Percentiles rank a stretch among this genome's conserved stretches.
Conservation (phyloP, 2,329 filamentous ascomycete species). For the Talaromyces albobiverticillius region DNA sequence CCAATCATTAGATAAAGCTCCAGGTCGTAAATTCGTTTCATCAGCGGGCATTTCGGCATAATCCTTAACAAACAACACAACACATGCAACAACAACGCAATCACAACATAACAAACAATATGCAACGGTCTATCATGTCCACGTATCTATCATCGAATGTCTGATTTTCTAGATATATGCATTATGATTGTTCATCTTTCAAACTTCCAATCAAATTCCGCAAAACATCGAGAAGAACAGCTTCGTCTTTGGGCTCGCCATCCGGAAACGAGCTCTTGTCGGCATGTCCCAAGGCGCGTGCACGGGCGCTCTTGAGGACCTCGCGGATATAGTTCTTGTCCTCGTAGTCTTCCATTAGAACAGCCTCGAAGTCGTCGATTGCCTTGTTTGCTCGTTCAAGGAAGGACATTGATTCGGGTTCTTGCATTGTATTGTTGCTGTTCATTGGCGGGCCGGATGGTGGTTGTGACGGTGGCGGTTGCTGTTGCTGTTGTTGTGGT, state of each 20-base stretch:
- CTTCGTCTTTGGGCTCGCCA: constrained; percentile 43
- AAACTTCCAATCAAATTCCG: constrained; percentile 38
- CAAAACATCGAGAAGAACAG: constrained; percentile 41
- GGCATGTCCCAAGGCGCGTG: constrained; percentile 37
- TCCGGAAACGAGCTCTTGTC: constrained; percentile 42
- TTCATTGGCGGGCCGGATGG: constrained; percentile 24
- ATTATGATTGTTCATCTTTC: constrained; percentile 24
- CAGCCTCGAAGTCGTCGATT: constrained; percentile 44
- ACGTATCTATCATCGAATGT: not conserved
- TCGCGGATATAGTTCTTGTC: constrained; percentile 46
- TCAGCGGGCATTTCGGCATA: not conserved
- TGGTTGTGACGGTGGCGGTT: constrained; percentile 21
- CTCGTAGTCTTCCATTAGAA: constrained; percentile 45
- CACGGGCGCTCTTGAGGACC: constrained; percentile 42
- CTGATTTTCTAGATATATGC: not conserved
- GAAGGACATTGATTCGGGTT: constrained; percentile 32
- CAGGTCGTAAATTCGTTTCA: not conserved
- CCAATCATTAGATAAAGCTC: not conserved
- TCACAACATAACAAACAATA: not conserved
- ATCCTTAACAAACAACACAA: not conserved
- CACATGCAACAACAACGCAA: not conserved
- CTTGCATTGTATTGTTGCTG: constrained; percentile 13
- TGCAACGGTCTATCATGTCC: not conserved
- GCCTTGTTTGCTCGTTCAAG: constrained; percentile 41
- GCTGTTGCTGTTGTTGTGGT: constrained; percentile 16